Conservation (phyloP, 2,329 filamentous ascomycete genomes). For the Trichoderma polysporum region DNA sequence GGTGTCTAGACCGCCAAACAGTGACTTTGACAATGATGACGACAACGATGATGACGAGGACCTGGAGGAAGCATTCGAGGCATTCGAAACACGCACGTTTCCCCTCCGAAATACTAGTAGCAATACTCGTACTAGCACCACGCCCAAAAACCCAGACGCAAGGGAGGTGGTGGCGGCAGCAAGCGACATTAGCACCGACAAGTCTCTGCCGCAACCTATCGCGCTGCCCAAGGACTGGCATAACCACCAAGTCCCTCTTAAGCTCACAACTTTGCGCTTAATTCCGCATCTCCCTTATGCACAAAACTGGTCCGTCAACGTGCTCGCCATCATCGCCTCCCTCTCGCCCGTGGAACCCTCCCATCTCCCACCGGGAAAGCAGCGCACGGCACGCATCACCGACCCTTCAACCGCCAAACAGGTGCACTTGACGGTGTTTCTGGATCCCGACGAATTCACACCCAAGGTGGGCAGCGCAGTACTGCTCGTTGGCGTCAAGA, state of each 20-base stretch:
- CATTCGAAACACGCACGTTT: constrained; percentile 39
- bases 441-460: constrained; percentile 50
- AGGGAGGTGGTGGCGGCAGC: not conserved
- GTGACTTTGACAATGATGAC: not conserved
- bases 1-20: not conserved
- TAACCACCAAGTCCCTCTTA: constrained; percentile 45
- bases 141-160: constrained; percentile 9
- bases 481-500: constrained; percentile 56
- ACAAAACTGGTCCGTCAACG: constrained; percentile 58
- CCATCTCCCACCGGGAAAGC: constrained; percentile 48
- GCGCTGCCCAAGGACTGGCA: constrained; percentile 44
- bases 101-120: constrained; percentile 21
- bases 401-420: constrained; percentile 54
- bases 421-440: constrained; percentile 54
- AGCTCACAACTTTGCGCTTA: constrained; percentile 50
- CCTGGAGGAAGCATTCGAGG: constrained; percentile 38
- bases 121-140: not conserved
- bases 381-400: constrained; percentile 51
- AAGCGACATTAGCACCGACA: constrained; percentile 10
- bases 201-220: constrained; percentile 26
- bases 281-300: constrained; percentile 55
- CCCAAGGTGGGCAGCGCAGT: constrained; percentile 51
- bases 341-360: constrained; percentile 51
- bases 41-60: constrained; percentile 5
- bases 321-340: constrained; percentile 50